These are phyloP conservation scores for Camptophora hylomeconis DNA, from an alignment of 2,329 filamentous ascomycete species.

Conservation along the genomic window DNA sequence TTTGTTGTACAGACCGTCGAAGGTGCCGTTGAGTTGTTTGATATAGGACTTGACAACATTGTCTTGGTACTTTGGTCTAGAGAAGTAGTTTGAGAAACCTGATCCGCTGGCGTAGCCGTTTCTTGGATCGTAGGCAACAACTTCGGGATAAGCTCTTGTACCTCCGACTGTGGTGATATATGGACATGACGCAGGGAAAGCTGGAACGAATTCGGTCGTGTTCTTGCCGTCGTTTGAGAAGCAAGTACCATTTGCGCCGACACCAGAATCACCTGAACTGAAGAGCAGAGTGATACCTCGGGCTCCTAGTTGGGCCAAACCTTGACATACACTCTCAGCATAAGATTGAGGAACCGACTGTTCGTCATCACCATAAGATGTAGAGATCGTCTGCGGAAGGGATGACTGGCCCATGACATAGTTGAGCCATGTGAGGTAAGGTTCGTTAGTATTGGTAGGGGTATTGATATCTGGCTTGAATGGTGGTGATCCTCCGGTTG, in stretches of 20 bases:
- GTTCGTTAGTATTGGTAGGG: slow-evolving; percentile 47
- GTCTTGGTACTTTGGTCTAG: slow-evolving; percentile 35
- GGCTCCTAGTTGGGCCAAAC: slow-evolving; percentile 53
- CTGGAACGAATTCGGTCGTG: slow-evolving; percentile 42
- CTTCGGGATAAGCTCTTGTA: slow-evolving; percentile 38
- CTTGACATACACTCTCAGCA: slow-evolving; percentile 47
- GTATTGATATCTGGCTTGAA: slow-evolving; percentile 36
- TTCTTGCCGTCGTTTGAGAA: slow-evolving; percentile 45
- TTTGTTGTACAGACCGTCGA: slow-evolving; percentile 36
- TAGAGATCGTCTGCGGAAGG: slow-evolving; percentile 50
- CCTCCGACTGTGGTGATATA: slow-evolving; percentile 57
- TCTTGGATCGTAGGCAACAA: slow-evolving; percentile 31
- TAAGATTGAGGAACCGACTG: slow-evolving; percentile 50
- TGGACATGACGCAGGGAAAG: slow-evolving; percentile 55
- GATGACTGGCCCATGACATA: slow-evolving; percentile 40
- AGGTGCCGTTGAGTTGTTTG: slow-evolving; percentile 25
- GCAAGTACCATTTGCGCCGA: slow-evolving; percentile 41
- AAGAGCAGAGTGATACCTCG: slow-evolving; percentile 55
- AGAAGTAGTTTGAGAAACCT: slow-evolving; percentile 41
- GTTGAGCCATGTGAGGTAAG: slow-evolving; percentile 51
- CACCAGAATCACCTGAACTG: slow-evolving; percentile 46
- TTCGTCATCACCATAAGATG: slow-evolving; percentile 56
- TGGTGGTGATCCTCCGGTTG: slow-evolving; percentile 42
- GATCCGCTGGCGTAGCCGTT: slow-evolving; percentile 33
- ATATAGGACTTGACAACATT: slow-evolving; percentile 33